These are phyloP conservation scores for Claviceps sp. DNA, from an alignment of 2,329 filamentous ascomycete species.

Conservation along the genomic window DNA sequence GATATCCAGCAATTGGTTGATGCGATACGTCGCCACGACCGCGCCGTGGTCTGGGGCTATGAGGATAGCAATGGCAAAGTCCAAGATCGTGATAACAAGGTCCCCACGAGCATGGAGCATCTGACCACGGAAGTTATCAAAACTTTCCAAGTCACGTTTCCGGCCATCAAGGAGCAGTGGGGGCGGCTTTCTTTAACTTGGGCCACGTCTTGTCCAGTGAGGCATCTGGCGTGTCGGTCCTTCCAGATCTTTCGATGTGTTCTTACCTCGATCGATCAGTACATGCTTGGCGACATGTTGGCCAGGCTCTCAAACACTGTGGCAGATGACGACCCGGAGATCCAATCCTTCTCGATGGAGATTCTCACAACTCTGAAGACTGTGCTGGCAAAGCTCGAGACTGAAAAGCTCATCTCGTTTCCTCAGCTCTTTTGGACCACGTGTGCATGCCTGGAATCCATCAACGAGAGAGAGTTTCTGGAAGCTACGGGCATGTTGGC, in stretches of 20 bases:
- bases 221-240: slow-evolving; percentile 88
- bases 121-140: slow-evolving; percentile 71
- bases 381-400: slow-evolving; percentile 72
- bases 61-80: slow-evolving; percentile 78
- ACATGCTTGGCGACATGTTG: slow-evolving; percentile 95
- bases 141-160: slow-evolving; percentile 74
- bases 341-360: slow-evolving; percentile 95
- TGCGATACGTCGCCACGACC: slow-evolving; percentile 69
- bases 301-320: slow-evolving; percentile 92
- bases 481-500: slow-evolving; percentile 88
- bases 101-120: slow-evolving; percentile 76
- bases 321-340: slow-evolving; percentile 85
- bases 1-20: slow-evolving; percentile 83
- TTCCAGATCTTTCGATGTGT: slow-evolving; percentile 97
- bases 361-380: slow-evolving; percentile 89
- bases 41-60: slow-evolving; percentile 82
- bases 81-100: slow-evolving; percentile 61
- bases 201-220: slow-evolving; percentile 92
- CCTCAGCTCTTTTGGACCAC: slow-evolving; percentile 97
- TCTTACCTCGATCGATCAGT: slow-evolving; percentile 75
- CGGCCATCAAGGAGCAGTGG: slow-evolving; percentile 83
- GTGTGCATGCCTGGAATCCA: slow-evolving; percentile 89
- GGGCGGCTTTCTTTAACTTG: slow-evolving; percentile 79
- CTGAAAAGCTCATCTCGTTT: slow-evolving; percentile 70
- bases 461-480: slow-evolving; percentile 89